Conservation (phyloP, 169 alveolate species). For the Plasmodium chabaudi region DNA sequence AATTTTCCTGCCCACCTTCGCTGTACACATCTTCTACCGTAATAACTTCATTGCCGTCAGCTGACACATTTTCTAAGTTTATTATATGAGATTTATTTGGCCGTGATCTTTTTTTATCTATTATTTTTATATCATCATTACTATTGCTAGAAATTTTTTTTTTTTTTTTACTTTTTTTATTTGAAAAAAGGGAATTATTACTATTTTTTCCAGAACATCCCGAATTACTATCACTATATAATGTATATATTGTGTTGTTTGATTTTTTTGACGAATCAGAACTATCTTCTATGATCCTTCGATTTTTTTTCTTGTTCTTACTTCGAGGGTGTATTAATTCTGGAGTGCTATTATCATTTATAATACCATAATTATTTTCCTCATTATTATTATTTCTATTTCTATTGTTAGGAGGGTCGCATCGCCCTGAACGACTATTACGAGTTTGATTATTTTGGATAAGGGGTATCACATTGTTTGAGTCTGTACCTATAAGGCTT, state of each 20-base stretch:
- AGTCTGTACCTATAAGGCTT: background rate
- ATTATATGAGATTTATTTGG: background rate
- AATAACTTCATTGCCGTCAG: constrained; percentile 14
- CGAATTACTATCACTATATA: constrained; percentile 64
- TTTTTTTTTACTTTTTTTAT: constrained; percentile 10
- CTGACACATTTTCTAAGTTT: constrained; percentile 13
- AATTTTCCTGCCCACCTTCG: constrained; percentile 1
- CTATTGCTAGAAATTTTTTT: background rate
- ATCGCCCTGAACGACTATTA: too few species aligned
- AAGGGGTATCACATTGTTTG: background rate
- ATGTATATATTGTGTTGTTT: constrained; percentile 35
- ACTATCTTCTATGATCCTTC: constrained; percentile 48
- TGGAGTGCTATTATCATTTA: background rate
- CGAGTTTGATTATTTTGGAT: too few species aligned
- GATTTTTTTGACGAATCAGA: constrained; percentile 42
- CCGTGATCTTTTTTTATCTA: constrained; percentile 12
- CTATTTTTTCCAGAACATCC: background rate
- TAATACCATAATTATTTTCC: background rate
- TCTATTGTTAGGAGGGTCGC: too few species aligned
- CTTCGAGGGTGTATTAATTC: background rate
- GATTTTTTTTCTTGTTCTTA: background rate
- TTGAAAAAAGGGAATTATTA: background rate
- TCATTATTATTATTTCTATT: background rate
- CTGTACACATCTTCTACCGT: constrained; percentile 55
- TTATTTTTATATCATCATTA: constrained; percentile 38